phyloP scores from a whole-genome alignment of 176 grass and related monocot species.

The Eleusine coracana region DNA sequence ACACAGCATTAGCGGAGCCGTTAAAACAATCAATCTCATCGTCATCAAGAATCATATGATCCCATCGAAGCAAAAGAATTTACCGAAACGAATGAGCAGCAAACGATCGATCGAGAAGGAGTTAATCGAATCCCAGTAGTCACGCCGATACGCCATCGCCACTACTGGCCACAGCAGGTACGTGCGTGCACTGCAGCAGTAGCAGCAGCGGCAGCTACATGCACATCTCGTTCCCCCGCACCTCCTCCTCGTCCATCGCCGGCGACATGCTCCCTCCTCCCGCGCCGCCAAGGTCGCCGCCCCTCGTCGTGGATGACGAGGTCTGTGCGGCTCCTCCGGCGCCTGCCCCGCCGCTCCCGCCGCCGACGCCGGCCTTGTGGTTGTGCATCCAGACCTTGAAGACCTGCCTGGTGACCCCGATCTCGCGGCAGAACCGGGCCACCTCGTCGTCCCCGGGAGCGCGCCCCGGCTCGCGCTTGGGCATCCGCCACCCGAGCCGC shows the following conservation, averaged over 20 bases:
- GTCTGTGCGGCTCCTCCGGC: slow-evolving; percentile 25
- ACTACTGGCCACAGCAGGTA: no score
- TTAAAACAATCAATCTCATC: slow-evolving; percentile 50
- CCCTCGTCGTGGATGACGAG: slow-evolving; percentile 59
- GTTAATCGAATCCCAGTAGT: slow-evolving; percentile 25
- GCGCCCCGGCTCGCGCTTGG: slow-evolving; percentile 68
- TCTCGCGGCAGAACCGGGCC: slow-evolving; percentile 75
- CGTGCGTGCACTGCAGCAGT: not conserved
- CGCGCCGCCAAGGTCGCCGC: slow-evolving; percentile 21
- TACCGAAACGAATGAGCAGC: slow-evolving; percentile 38
- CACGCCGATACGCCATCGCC: not conserved
- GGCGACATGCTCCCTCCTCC: slow-evolving; percentile 39
- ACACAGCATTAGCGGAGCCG: slow-evolving; percentile 19
- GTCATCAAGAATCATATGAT: slow-evolving; percentile 34
- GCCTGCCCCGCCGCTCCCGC: slow-evolving; percentile 19
- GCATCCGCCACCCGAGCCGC: slow-evolving; percentile 82
- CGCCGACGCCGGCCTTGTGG: slow-evolving; percentile 60
- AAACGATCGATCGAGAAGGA: not conserved
- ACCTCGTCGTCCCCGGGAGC: slow-evolving; percentile 73
- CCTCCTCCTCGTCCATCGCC: slow-evolving; percentile 59
- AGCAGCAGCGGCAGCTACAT: slow-evolving; percentile 34
- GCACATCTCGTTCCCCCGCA: slow-evolving; percentile 60
- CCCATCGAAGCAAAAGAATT: slow-evolving; percentile 36
- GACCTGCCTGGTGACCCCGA: slow-evolving; percentile 76
- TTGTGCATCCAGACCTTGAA: slow-evolving; percentile 99